phyloP scores from a whole-genome alignment of 1,284 basidiomycete species.

The Rhodofomes roseus region DNA sequence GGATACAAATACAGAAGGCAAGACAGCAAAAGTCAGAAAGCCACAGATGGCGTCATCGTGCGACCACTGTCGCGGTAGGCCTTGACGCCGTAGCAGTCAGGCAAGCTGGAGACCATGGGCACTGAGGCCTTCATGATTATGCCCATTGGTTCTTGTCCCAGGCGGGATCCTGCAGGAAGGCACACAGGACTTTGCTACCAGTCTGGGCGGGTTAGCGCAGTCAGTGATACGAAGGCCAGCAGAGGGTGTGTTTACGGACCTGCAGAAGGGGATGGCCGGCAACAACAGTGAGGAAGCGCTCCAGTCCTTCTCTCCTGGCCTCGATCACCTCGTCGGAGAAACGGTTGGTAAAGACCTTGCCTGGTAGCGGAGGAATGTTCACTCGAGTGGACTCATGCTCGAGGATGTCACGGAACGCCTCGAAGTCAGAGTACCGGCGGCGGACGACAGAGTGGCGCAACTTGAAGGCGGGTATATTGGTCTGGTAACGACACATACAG shows the following conservation, averaged over 20 bases:
- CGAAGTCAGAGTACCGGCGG: constrained; percentile 97
- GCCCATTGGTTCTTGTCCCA: constrained; percentile 82
- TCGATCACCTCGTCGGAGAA: constrained; percentile 99
- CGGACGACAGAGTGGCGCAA: constrained; percentile 92
- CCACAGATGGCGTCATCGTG: neutral
- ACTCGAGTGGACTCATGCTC: constrained; percentile 96
- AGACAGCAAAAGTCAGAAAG: neutral
- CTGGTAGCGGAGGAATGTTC: constrained; percentile 95
- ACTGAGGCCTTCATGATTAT: constrained; percentile 25
- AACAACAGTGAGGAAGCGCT: constrained; percentile 94
- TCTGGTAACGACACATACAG: constrained; percentile 45
- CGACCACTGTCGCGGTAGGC: neutral
- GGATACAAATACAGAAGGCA: neutral
- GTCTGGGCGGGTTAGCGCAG: constrained; percentile 65
- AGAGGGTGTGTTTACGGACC: constrained; percentile 41
- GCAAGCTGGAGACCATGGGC: neutral
- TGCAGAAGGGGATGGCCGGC: constrained; percentile 96
- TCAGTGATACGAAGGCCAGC: neutral
- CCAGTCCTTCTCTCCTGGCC: constrained; percentile 85
- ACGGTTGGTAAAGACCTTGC: constrained; percentile 94
- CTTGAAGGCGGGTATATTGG: constrained; percentile 99
- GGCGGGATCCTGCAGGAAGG: constrained; percentile 89
- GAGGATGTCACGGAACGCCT: constrained; percentile 97
- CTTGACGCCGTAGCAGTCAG: neutral
- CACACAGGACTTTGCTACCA: constrained; percentile 94